Conservation (phyloP, 139 green algal genomes). For the Monoraphidium neglectum region DNA sequence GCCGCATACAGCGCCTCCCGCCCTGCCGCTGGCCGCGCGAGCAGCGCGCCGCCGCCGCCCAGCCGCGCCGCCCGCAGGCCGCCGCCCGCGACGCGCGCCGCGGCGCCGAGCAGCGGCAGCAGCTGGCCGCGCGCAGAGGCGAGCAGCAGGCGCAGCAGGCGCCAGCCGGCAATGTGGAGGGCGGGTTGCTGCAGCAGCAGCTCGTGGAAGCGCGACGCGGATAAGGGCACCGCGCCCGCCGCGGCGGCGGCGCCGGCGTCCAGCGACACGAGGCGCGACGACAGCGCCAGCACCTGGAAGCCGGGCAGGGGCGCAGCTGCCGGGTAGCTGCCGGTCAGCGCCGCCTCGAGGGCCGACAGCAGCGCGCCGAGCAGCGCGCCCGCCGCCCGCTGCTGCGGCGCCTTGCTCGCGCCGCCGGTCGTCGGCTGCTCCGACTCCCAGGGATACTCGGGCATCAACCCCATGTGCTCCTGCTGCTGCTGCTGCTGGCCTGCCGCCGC, state of each 20-base stretch:
- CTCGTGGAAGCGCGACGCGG: slow-evolving; percentile 35
- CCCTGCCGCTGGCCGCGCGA: background rate
- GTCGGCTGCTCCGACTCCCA: slow-evolving; percentile 4
- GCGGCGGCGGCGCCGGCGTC: slow-evolving; percentile 33
- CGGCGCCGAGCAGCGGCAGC: slow-evolving; percentile 35
- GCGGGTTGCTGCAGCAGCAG: slow-evolving; percentile 43
- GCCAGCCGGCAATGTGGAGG: slow-evolving; percentile 32
- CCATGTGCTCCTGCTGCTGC: background rate
- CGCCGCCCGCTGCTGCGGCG: background rate
- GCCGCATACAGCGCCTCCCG: slow-evolving; percentile 40
- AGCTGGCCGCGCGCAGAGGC: slow-evolving; percentile 4
- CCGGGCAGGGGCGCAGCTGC: slow-evolving; percentile 40
- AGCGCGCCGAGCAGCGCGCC: slow-evolving; percentile 26
- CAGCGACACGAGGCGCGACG: slow-evolving; percentile 38
- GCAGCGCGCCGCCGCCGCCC: background rate
- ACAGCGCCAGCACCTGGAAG: slow-evolving; percentile 38
- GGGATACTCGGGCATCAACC: slow-evolving; percentile 2
- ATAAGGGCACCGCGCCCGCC: slow-evolving; percentile 30
- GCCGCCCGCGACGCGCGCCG: slow-evolving; percentile 36
- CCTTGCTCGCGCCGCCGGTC: background rate
- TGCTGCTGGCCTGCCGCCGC: background rate
- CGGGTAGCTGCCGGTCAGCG: slow-evolving; percentile 34
- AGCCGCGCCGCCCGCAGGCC: slow-evolving; percentile 36
- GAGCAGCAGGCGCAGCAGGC: slow-evolving; percentile 32
- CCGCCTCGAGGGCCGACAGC: slow-evolving; percentile 28